These are phyloP conservation scores for Fusarium sp. DNA, from an alignment of 2,329 filamentous ascomycete genomes.

Conservation along the genomic window DNA sequence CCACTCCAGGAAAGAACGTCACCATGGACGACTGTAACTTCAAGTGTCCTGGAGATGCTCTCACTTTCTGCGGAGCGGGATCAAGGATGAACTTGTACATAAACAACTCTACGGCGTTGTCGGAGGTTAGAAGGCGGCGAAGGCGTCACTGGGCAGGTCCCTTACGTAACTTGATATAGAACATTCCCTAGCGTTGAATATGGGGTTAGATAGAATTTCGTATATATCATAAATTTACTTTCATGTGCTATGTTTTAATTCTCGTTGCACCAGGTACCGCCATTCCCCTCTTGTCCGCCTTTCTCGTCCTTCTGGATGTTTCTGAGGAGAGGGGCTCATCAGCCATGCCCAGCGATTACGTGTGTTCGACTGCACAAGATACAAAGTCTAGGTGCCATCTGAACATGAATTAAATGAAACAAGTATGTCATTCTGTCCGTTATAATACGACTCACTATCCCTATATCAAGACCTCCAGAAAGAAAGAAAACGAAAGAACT, in stretches of 20 bases:
- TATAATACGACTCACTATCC: too few species aligned
- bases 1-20: slow-evolving; percentile 46
- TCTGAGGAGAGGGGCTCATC: too few species aligned
- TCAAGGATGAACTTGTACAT: slow-evolving; percentile 50
- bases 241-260: neutral
- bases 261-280: too few species aligned
- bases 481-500: too few species aligned
- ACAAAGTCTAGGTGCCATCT: too few species aligned
- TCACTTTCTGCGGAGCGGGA: slow-evolving; percentile 48
- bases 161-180: neutral
- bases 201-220: neutral
- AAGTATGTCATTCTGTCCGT: too few species aligned
- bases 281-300: too few species aligned
- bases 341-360: too few species aligned
- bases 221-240: neutral
- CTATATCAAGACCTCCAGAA: too few species aligned
- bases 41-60: slow-evolving; percentile 50
- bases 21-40: slow-evolving; percentile 48
- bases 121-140: slow-evolving; percentile 17
- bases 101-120: slow-evolving; percentile 30
- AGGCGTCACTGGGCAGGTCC: slow-evolving; percentile 5
- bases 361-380: too few species aligned
- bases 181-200: neutral
- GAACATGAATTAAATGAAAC: too few species aligned
- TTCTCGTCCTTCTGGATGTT: too few species aligned